Conservation (phyloP, 345 rosid genomes). For the Moricandia arvensis region DNA sequence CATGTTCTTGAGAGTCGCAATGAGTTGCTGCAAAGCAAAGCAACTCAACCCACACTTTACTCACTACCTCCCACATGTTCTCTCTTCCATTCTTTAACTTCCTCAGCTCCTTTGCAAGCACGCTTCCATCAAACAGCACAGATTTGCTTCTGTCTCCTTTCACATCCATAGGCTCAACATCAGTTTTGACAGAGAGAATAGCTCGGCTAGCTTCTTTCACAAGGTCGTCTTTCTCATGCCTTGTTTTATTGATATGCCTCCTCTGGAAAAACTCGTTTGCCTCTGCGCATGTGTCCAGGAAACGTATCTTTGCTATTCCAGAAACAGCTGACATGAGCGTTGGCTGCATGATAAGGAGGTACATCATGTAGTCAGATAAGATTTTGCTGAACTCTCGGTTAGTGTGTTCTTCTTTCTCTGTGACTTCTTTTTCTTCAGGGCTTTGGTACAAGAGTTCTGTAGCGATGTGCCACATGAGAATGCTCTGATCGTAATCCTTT, state of each 20-base stretch:
- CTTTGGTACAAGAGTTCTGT: constrained; percentile 47
- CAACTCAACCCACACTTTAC: constrained; percentile 40
- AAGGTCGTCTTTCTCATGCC: not conserved
- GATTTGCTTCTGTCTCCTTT: constrained; percentile 51
- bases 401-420: not conserved
- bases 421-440: not conserved
- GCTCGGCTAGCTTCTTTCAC: constrained; percentile 17
- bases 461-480: constrained; percentile 60
- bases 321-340: constrained; percentile 50
- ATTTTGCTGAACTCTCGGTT: constrained; percentile 42
- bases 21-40: constrained; percentile 38
- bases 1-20: constrained; percentile 37
- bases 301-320: constrained; percentile 51
- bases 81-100: not conserved
- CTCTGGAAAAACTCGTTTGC: constrained; percentile 41
- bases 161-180: constrained; percentile 22
- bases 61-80: constrained; percentile 31
- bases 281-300: constrained; percentile 50
- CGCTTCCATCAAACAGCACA: constrained; percentile 37
- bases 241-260: not conserved
- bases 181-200: constrained; percentile 32
- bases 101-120: constrained; percentile 33
- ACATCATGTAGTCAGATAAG: constrained; percentile 61
- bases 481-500: constrained; percentile 49
- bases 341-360: constrained; percentile 53